Conservation (phyloP, 257 asterid genomes). For the Hygrophila difformis region DNA sequence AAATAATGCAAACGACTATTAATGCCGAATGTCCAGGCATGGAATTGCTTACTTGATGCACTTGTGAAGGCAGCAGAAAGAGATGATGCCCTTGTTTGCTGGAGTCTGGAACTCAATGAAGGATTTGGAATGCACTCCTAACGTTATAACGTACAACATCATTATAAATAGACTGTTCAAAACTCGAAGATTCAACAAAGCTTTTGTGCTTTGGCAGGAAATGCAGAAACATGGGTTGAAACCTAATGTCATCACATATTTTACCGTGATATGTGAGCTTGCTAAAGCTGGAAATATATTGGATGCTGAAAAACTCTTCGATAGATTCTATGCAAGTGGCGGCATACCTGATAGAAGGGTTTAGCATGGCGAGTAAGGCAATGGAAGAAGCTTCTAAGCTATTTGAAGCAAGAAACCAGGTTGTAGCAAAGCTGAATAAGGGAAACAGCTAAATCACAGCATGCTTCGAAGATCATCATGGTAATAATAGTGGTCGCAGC, state of each 20-base stretch:
- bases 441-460: conserved; percentile 86
- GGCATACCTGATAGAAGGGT: conserved; percentile 90
- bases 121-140: conserved; percentile 67
- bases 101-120: conserved; percentile 89
- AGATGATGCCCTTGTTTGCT: conserved; percentile 89
- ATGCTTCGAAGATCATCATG: conserved; percentile 71
- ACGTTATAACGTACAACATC: conserved; percentile 55
- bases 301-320: conserved; percentile 68
- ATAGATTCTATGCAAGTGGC: conserved; percentile 65
- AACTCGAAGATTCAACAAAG: conserved; percentile 86
- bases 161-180: conserved; percentile 79
- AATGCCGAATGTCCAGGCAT: conserved; percentile 69
- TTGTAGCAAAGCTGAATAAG: conserved; percentile 67
- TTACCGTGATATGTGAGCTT: conserved; percentile 92
- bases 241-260: conserved; percentile 64
- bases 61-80: conserved; percentile 88
- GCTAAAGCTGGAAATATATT: conserved; percentile 83
- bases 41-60: conserved; percentile 97
- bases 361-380: conserved; percentile 68
- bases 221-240: conserved; percentile 85
- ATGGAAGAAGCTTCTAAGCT: conserved; percentile 68
- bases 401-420: conserved; percentile 85
- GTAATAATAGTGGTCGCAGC: conserved; percentile 20
- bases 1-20: conserved; percentile 78
- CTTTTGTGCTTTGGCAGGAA: conserved; percentile 96